These are phyloP conservation scores for Trametes punicea DNA, from an alignment of 768 basidiomycete genomes.

Conservation along the genomic window DNA sequence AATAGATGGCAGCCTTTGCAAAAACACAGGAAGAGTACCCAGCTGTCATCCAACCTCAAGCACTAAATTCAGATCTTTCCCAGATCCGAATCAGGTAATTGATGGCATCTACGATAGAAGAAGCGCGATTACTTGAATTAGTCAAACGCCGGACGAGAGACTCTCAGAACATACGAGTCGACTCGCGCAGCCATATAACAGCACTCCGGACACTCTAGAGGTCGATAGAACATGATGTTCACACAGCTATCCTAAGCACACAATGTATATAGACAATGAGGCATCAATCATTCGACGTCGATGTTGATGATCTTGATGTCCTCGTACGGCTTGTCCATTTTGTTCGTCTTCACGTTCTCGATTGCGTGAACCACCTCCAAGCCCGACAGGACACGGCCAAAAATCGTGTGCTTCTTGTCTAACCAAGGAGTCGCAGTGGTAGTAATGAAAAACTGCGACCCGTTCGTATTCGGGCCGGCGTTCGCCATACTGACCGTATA, in stretches of 20 bases:
- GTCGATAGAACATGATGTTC: no score
- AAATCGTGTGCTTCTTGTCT: slow-evolving; percentile 90
- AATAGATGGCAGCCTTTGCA: no score
- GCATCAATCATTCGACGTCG: slow-evolving; percentile 54
- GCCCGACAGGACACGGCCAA: slow-evolving; percentile 84
- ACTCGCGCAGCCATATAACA: no score
- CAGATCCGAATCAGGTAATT: no score
- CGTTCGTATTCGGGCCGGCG: slow-evolving; percentile 86
- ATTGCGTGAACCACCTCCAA: slow-evolving; percentile 89
- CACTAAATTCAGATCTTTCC: no score
- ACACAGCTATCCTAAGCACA: background rate
- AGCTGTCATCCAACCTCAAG: no score
- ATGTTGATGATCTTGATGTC: slow-evolving; percentile 90
- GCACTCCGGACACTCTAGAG: no score
- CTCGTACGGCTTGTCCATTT: slow-evolving; percentile 85
- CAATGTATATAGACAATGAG: background rate
- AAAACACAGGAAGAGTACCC: no score
- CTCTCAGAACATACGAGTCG: no score
- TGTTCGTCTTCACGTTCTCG: slow-evolving; percentile 85
- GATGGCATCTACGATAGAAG: no score
- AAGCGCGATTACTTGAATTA: no score
- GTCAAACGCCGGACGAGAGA: no score
- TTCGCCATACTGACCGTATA: slow-evolving; percentile 97
- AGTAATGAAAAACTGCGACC: slow-evolving; percentile 98
- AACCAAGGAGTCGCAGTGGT: slow-evolving; percentile 93